Conservation (phyloP, 306 rosid species). For the Notholithocarpus densiflorus region DNA sequence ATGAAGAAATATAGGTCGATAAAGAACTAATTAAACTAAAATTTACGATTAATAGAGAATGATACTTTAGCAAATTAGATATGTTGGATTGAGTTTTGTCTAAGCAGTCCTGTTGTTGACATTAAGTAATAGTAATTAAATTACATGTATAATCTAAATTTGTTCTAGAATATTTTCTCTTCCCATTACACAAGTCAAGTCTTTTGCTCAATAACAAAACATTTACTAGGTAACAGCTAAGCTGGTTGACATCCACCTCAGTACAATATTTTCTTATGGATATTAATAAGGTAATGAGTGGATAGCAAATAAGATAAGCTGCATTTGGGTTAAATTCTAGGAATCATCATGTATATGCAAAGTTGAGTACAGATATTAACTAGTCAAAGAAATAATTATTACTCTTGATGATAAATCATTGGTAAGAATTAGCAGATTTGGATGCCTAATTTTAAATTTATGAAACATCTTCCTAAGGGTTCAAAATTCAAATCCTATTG, state of each 20-base stretch:
- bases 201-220: not conserved
- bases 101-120: too few species aligned
- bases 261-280: not conserved
- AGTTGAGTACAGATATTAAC: not conserved
- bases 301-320: not conserved
- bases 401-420: not conserved
- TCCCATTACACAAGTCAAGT: not conserved
- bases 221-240: not conserved
- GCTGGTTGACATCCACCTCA: too few species aligned
- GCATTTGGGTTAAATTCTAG: not conserved
- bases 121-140: too few species aligned
- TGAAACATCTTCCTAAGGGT: not conserved
- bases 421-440: not conserved
- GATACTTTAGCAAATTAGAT: too few species aligned
- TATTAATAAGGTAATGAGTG: not conserved
- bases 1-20: not conserved
- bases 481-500: too few species aligned
- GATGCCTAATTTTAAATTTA: not conserved
- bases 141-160: too few species aligned
- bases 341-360: not conserved
- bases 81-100: too few species aligned
- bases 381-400: not conserved
- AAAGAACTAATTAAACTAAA: too few species aligned
- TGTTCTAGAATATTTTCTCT: not conserved
- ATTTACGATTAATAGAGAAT: too few species aligned